Conservation (phyloP, 129 eudicot species). For the Centaurea solstitialis region DNA sequence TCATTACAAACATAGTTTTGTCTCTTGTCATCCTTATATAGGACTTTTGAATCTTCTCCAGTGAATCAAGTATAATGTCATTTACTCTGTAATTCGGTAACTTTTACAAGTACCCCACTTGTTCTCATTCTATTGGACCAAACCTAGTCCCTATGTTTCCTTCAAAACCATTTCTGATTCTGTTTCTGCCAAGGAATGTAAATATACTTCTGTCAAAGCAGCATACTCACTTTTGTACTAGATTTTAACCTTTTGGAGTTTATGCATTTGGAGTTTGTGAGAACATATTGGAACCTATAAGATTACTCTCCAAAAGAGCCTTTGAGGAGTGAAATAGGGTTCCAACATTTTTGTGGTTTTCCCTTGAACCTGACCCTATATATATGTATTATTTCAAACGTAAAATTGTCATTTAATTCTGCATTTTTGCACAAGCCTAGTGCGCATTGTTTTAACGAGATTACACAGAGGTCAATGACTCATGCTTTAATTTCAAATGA, state of each 20-base stretch:
- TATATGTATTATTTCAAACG: background rate
- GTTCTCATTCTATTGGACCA: too few relatives aligned
- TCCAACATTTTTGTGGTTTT: background rate
- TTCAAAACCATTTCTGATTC: background rate
- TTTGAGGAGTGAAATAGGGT: background rate
- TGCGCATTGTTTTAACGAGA: background rate
- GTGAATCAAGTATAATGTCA: too few relatives aligned
- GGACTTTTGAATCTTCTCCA: too few relatives aligned
- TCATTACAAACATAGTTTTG: too few relatives aligned
- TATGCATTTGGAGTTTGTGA: background rate
- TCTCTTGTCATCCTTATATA: too few relatives aligned
- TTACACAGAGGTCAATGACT: background rate
- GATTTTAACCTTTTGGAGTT: background rate
- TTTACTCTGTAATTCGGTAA: too few relatives aligned
- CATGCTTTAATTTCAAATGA: background rate
- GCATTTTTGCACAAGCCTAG: background rate
- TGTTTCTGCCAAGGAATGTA: background rate
- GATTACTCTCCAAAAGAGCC: background rate
- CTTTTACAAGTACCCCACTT: background rate
- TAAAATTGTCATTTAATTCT: background rate
- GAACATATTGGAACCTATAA: background rate
- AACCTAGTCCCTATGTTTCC: background rate
- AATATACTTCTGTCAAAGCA: constrained; percentile 7
- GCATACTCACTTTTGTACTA: background rate
- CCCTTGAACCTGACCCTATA: background rate